Evolutionary conservation across 148 eudicot species (phyloP), one percentile per base, ranked within the genome.

Genomic region (Rhododendron simsii): DNA sequence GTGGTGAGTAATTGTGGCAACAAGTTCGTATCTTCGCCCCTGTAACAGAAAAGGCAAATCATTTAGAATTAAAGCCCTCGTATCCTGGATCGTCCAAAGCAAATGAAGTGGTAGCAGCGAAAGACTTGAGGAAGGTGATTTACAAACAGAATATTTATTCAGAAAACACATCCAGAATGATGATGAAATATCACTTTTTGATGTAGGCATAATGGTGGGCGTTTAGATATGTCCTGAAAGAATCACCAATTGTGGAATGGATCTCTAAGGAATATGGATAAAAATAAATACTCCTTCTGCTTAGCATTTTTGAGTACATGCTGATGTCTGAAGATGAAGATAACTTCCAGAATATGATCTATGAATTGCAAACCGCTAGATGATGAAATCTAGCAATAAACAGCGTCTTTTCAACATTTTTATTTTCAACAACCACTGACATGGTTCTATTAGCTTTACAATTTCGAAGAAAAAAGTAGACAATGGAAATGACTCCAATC

Each of bases 1-100:
- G 30, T 95, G 98, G 87, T 95, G 97, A 87, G 96, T 94, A 69
- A 95, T 89, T 9, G 97, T 91, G 35, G 95, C 96, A 80, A 95
- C 98, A 81, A 95, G 98, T 87, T 94, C 94, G 78, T 95, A 95
- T 59, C 86, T 93, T 83, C 94, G 89, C 82, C 95, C 88, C 98
- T 95, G 92, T 47, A 85, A 7, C 65, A 82, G 45, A 20, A 83
- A 83, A 30, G 20, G 16, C 20, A 53, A 50, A 53, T 41, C 33
- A 44, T 7, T 67, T 83, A 69, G 41, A 45, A 45, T 16, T 20
- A 41, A 77, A 44, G 5, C 48, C 80, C 20, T 41, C 6, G 30
- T 77, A 77, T 20, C 14, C 47, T 16, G n/a, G 80, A 45, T 44
- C 30, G 1, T 45, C 53, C 30, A 78, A 44, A 33, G 15, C 81